phyloP scores from a whole-genome alignment of 1,139 yeast genomes.

The Candida freyschussii region DNA sequence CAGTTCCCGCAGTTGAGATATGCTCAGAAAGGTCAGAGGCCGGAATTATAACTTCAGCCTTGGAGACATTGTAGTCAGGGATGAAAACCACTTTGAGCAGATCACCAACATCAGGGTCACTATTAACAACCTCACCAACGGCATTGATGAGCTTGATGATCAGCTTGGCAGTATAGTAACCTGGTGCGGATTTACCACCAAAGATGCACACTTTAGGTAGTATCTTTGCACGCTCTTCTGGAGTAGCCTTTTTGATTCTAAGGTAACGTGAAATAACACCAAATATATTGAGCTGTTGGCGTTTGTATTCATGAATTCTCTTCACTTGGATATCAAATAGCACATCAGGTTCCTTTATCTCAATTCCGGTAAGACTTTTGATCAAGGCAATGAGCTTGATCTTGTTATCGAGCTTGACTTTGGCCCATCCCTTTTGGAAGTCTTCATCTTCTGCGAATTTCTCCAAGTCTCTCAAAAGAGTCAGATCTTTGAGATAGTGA shows the following conservation, averaged over 20 bases:
- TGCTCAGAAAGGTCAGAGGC: constrained; percentile 91
- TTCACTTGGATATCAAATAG: constrained; percentile 90
- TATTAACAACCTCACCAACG: constrained; percentile 76
- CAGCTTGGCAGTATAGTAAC: constrained; percentile 90
- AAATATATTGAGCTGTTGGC: constrained; percentile 89
- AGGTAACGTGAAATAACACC: constrained; percentile 84
- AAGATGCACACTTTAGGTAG: constrained; percentile 76
- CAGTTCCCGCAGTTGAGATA: constrained; percentile 97
- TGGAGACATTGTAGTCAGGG: constrained; percentile 90
- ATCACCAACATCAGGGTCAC: constrained; percentile 68
- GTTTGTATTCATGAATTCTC: constrained; percentile 92
- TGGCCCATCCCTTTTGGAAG: constrained; percentile 69
- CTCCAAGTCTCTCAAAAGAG: constrained; percentile 63
- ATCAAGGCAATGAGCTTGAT: constrained; percentile 63
- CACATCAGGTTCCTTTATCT: constrained; percentile 62
- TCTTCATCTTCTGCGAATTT: constrained; percentile 60
- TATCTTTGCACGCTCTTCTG: constrained; percentile 61
- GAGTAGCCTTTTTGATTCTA: constrained; percentile 62
- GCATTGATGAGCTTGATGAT: constrained; percentile 81
- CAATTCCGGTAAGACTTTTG: constrained; percentile 61
- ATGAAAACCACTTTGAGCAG: constrained; percentile 80
- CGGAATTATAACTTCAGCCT: constrained; percentile 87
- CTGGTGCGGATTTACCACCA: constrained; percentile 97
- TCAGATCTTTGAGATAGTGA: constrained; percentile 65
- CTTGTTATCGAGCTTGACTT: constrained; percentile 69